Percentiles rank a stretch among this genome's conserved stretches.
Conservation (phyloP, 352 stramenopile species). For the Pythium pyrilobum region DNA sequence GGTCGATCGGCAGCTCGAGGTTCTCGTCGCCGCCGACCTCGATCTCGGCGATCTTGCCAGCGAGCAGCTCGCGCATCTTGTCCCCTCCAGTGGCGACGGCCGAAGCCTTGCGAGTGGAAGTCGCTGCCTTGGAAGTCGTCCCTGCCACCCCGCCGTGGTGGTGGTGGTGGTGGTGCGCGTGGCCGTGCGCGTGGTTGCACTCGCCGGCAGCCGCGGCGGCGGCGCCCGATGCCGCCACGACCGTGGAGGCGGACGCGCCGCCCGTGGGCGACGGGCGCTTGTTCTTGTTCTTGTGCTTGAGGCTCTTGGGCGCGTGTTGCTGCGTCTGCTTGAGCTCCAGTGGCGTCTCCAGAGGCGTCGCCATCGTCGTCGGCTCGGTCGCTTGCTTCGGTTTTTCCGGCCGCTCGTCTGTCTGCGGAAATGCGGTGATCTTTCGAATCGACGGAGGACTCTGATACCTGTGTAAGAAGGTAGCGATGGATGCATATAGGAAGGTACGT, state of each 20-base stretch:
- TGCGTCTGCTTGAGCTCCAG: slow-evolving; percentile 62
- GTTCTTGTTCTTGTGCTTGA: slow-evolving; percentile 83
- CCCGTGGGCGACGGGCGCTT: slow-evolving; percentile 30
- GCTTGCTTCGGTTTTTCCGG: too few species aligned
- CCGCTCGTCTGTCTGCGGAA: too few species aligned
- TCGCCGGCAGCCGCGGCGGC: too few species aligned
- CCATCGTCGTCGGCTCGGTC: too few species aligned
- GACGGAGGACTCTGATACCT: background rate
- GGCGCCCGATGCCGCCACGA: too few species aligned
- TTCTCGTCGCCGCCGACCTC: slow-evolving; percentile 79
- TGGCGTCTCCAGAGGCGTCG: slow-evolving; percentile 26
- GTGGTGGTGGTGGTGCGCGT: slow-evolving; percentile 4
- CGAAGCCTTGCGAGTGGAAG: slow-evolving; percentile 12
- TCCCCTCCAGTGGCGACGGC: slow-evolving; percentile 31
- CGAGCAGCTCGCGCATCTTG: slow-evolving; percentile 65
- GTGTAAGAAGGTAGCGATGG: background rate
- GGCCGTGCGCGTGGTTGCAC: slow-evolving; percentile 12
- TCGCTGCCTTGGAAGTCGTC: too few species aligned
- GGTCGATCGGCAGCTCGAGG: slow-evolving; percentile 64
- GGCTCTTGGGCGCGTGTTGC: slow-evolving; percentile 51
- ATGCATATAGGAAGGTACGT: background rate
- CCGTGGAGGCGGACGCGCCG: too few species aligned
- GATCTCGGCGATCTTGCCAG: slow-evolving; percentile 82
- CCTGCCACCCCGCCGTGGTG: background rate
- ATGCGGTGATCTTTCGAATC: too few species aligned